Base-by-base conservation (phyloP, 176 grass and related monocot species). In the Oropetium thomaeum region DNA sequence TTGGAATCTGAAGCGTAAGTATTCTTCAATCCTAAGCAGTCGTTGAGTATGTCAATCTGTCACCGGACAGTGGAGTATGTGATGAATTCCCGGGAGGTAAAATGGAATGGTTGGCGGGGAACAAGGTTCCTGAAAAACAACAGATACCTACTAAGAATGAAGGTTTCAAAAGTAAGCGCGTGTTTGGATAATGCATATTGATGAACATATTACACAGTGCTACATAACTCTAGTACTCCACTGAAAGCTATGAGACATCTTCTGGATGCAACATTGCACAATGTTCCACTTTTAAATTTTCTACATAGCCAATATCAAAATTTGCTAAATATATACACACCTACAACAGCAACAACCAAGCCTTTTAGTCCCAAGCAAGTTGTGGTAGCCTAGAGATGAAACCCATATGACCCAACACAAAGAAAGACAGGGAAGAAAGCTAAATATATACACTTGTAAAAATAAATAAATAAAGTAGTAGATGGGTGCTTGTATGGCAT, bases 31-130 rank as follows among this genome's bases (percentile, higher is more conserved):
- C 20, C 58, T 49, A n/a, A 34, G 40, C 8, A 39, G 26, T 39
- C 10, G 28, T 45, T n/a, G 42, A 38, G 52, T 20, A 71, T 23
- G 48, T 39, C 38, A 38, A 22, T 3, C 32, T 31, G 58, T 83
- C 79, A 99, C 60, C 89, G 90, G 74, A 95, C 52, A 30, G 79
- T 84, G 2, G 89, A 99, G 75, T 95, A 95, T 54, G 79, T 86
- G 65, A 88, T 82, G 73, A 86, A 99, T 80, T 99, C 96, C 75
- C 81, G 81, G n/a, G 91, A 99, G 51, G 82, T 92, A 74, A 99
- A 95, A 85, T 99, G 84, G 71, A 98, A 99, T 58, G 91, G 91
- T 20, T 92, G 91, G 42, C 7, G 41, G 22, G 75, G 80, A 25
- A 88, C 80, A 69, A 55, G 86, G 45, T 79, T 88, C 75, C 86